phyloP scores from a whole-genome alignment of 2,329 filamentous ascomycete genomes.

The Dissoconium aciculare region DNA sequence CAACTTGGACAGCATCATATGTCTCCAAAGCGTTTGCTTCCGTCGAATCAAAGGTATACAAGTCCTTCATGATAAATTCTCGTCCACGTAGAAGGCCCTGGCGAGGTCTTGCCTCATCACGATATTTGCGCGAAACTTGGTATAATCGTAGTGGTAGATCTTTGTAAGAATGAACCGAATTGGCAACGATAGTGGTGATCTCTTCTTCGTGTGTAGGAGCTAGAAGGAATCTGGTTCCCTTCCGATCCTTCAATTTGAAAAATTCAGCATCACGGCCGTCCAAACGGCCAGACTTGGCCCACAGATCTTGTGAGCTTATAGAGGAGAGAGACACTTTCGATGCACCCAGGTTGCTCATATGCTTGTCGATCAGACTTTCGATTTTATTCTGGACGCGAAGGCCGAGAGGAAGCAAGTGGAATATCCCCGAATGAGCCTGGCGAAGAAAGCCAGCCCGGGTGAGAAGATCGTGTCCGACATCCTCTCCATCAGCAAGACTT shows the following conservation, averaged over 20 bases:
- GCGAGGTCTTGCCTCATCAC: constrained; percentile 78
- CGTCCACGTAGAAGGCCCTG: constrained; percentile 75
- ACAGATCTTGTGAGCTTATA: constrained; percentile 70
- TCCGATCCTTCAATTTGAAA: constrained; percentile 67
- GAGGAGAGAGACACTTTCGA: constrained; percentile 72
- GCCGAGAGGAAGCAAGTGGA: constrained; percentile 80
- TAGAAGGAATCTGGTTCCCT: constrained; percentile 57
- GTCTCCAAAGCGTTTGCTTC: constrained; percentile 57
- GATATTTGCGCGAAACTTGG: constrained; percentile 86
- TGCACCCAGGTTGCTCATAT: constrained; percentile 65
- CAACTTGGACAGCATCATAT: constrained; percentile 57
- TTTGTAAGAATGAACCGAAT: constrained; percentile 65
- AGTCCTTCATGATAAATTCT: constrained; percentile 95
- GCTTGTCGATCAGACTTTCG: constrained; percentile 68
- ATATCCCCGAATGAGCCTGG: constrained; percentile 74
- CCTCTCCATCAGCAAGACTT: constrained; percentile 38
- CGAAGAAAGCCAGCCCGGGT: constrained; percentile 33
- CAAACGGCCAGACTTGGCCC: constrained; percentile 72
- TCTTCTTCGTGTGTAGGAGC: constrained; percentile 95
- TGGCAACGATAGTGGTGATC: constrained; percentile 67
- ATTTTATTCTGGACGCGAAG: constrained; percentile 78
- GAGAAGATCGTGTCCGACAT: constrained; percentile 29
- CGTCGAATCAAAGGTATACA: constrained; percentile 82
- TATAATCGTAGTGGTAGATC: constrained; percentile 76
- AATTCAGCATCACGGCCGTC: constrained; percentile 42